Evolutionary conservation across 2,329 filamentous ascomycete genomes (phyloP), one percentile per base, ranked within the genome.

Genomic region (Cercospora brassicicola): DNA sequence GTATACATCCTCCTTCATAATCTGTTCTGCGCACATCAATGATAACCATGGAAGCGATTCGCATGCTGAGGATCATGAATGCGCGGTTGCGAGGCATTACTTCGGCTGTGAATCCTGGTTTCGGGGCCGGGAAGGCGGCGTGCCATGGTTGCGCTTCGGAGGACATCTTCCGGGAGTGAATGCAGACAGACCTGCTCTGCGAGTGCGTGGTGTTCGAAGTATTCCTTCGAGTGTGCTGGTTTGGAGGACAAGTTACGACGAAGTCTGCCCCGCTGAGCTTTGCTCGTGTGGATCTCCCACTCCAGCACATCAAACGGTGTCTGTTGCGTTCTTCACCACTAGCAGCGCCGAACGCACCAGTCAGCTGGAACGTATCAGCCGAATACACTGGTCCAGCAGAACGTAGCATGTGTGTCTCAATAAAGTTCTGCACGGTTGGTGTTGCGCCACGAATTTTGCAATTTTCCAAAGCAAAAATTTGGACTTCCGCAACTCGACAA

Each of bases 1-100:
- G 75, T 59, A 84, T 82, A 4, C 77, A 74, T 13, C 82, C 82
- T 39, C 82, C 82, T 64, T 82, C 80, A 69, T 82, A 84, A 73
- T 84, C 82, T n/a, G 78, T 83, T 45, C 82, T 77, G 23, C 82
- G 80, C 33, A 83, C 79, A 69, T 84, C 82, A 11, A 83, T 76
- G 60, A 82, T 73, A 48, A 83, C 79, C 62, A 82, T 73, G 45
- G 71, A 71, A 69, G 78, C 72, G 74, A 83, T 71, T 48, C 74
- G 73, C 73, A 79, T 74, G 30, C 77, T 77, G 33, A 78, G 69
- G 57, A 78, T 72, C 67, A 77, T 76, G 60, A 81, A 73, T 13
- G 75, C 81, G 18, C 76, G 76, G 26, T 78, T 75, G 62, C 76
- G 77, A 61, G 81, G 75, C 70, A 83, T 78, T 66, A 79, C 64